These are phyloP conservation scores for Aechmea fasciata DNA, from an alignment of 176 grass and related monocot species.

Conservation along the genomic window DNA sequence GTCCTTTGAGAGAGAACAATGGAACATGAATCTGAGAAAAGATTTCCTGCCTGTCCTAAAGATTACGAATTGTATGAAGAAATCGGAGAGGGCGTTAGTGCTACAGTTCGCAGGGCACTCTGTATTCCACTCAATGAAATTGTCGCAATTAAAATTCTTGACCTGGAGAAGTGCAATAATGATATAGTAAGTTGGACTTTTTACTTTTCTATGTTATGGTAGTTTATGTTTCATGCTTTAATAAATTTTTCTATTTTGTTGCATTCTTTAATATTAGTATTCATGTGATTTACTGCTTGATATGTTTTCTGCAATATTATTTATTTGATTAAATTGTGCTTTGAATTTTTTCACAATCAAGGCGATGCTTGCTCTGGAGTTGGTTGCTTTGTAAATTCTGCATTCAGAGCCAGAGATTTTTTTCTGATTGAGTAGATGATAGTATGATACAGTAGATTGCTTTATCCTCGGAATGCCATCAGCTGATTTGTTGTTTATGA, in stretches of 20 bases:
- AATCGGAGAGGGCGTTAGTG: conserved; percentile 96
- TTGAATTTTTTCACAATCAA: too few species aligned
- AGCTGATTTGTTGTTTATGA: too few species aligned
- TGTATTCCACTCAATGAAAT: conserved; percentile 69
- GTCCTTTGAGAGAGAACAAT: conserved; percentile 22
- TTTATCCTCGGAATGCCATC: too few species aligned
- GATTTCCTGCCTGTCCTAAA: conserved; percentile 56
- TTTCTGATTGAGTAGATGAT: too few species aligned
- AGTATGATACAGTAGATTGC: too few species aligned
- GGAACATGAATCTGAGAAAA: conserved; percentile 35
- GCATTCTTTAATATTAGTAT: background rate
- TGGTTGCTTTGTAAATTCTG: too few species aligned
- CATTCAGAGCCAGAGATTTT: too few species aligned
- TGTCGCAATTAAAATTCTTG: conserved; percentile 95
- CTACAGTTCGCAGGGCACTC: conserved; percentile 72
- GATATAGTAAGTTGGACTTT: conserved; percentile 56
- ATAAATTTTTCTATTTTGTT: background rate
- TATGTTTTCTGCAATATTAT: too few species aligned
- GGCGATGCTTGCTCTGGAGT: too few species aligned
- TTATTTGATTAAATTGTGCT: too few species aligned
- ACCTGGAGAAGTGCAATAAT: conserved; percentile 92
- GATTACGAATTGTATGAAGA: conserved; percentile 93
- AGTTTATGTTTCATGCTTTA: conserved; percentile 14
- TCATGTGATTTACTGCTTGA: too few species aligned
- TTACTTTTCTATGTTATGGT: conserved; percentile 1